These are phyloP conservation scores for Oryza glumipatula DNA, from an alignment of 176 grass and related monocot species.

Conservation along the genomic window DNA sequence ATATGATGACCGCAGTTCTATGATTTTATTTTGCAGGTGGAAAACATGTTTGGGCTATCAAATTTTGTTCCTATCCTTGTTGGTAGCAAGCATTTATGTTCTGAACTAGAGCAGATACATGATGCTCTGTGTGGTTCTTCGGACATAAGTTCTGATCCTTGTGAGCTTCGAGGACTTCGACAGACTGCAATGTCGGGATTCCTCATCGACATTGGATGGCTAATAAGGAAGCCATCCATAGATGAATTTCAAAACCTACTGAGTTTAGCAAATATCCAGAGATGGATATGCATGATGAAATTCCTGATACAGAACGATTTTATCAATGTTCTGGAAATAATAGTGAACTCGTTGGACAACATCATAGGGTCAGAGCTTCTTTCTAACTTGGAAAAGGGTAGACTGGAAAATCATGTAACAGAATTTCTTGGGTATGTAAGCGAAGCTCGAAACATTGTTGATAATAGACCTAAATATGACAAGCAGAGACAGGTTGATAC, in stretches of 20 bases:
- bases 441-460: conserved; percentile 57
- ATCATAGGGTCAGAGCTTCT: conserved; percentile 57
- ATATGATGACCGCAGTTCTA: conserved; percentile 1
- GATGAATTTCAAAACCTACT: conserved; percentile 60
- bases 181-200: conserved; percentile 69
- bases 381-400: conserved; percentile 60
- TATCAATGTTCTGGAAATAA: conserved; percentile 68
- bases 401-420: conserved; percentile 59
- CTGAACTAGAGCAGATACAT: conserved; percentile 76
- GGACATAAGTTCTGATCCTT: conserved; percentile 30
- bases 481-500: conserved; percentile 32
- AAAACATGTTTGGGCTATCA: conserved; percentile 89
- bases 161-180: conserved; percentile 34
- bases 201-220: conserved; percentile 90
- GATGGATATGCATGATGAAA: conserved; percentile 68
- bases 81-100: conserved; percentile 77
- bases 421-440: conserved; percentile 60
- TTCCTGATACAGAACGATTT: conserved; percentile 72
- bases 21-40: conserved; percentile 67
- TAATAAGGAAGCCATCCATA: conserved; percentile 59
- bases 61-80: conserved; percentile 94
- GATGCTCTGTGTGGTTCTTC: conserved; percentile 44
- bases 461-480: conserved; percentile 42
- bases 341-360: conserved; percentile 63
- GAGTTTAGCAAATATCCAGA: conserved; percentile 67